Evolutionary conservation across 2,329 filamentous ascomycete species (phyloP).

Genomic region (Verruconis gallopava): DNA sequence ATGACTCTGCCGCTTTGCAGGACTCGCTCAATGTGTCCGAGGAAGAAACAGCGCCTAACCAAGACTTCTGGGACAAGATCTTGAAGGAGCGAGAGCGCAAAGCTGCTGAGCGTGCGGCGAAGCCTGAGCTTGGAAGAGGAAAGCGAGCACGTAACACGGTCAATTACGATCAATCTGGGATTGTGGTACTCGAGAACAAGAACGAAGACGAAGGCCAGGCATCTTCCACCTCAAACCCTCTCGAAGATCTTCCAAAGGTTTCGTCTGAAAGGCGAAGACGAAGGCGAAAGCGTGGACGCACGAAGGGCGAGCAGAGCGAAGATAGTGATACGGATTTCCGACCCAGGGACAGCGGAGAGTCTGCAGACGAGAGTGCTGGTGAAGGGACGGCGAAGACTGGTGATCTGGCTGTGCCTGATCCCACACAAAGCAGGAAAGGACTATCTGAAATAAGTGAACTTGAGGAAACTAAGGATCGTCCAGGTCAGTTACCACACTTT

Average conservation of each 20-base stretch:
- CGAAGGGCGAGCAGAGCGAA: conserved; percentile 18
- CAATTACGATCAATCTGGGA: conserved; percentile 9
- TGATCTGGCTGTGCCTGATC: background rate
- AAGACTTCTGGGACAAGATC: conserved; percentile 80
- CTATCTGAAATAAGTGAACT: too few species aligned
- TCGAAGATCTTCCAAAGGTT: background rate
- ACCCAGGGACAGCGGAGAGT: conserved; percentile 21
- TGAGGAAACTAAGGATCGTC: too few species aligned
- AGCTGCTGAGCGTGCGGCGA: conserved; percentile 58
- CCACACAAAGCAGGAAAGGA: background rate
- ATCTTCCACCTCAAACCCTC: too few species aligned
- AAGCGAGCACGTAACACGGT: conserved; percentile 50
- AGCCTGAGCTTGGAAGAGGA: conserved; percentile 68
- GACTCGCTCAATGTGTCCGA: conserved; percentile 46
- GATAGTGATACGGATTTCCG: conserved; percentile 40
- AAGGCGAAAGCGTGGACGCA: conserved; percentile 5
- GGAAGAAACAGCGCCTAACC: conserved; percentile 44
- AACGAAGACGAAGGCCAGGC: too few species aligned
- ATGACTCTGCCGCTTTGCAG: conserved; percentile 56
- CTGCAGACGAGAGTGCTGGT: conserved; percentile 2
- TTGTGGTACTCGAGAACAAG: too few species aligned
- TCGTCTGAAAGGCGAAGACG: conserved; percentile 5
- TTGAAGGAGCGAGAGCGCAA: conserved; percentile 68
- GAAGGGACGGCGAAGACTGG: background rate
- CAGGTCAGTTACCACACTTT: too few species aligned